A percentile compares a stretch with the other conserved stretches of the same genome.
phyloP scores from a whole-genome alignment of 495 filamentous ascomycete species.

The Daldinia childiae region DNA sequence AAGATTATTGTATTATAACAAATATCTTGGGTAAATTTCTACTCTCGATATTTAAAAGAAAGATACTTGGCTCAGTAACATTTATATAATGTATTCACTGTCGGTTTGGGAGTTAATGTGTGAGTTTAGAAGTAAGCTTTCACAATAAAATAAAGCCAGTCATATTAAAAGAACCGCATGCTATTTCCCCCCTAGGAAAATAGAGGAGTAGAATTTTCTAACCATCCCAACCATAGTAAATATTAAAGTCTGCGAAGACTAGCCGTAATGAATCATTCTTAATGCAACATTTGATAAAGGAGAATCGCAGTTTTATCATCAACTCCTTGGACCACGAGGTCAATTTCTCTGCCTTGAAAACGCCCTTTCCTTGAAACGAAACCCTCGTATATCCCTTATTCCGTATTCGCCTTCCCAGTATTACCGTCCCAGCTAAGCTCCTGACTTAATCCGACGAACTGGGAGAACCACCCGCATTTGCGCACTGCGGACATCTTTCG shows the following conservation, averaged over 20 bases:
- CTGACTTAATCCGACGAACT: slow-evolving; percentile 13
- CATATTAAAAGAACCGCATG: not conserved
- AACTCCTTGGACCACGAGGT: not conserved
- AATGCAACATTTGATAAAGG: not conserved
- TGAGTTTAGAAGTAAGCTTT: not conserved
- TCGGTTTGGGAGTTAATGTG: not conserved
- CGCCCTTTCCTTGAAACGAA: not conserved
- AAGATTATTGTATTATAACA: too few species aligned
- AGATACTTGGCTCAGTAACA: too few species aligned
- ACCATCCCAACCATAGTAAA: not conserved
- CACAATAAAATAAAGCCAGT: not conserved
- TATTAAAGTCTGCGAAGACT: not conserved
- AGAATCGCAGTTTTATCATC: not conserved
- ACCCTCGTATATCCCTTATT: not conserved
- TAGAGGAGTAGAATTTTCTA: not conserved
- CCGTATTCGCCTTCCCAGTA: not conserved
- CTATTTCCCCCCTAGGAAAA: not conserved
- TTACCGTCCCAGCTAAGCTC: not conserved
- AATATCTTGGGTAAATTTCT: too few species aligned
- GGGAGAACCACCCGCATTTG: slow-evolving; percentile 25
- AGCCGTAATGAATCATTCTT: not conserved
- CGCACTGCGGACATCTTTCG: slow-evolving; percentile 23
- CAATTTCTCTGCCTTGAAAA: not conserved
- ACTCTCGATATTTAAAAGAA: too few species aligned
- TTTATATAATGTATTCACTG: not conserved